These are phyloP conservation scores for Eucalyptus curtisii DNA, from an alignment of 345 rosid species.

Conservation along the genomic window DNA sequence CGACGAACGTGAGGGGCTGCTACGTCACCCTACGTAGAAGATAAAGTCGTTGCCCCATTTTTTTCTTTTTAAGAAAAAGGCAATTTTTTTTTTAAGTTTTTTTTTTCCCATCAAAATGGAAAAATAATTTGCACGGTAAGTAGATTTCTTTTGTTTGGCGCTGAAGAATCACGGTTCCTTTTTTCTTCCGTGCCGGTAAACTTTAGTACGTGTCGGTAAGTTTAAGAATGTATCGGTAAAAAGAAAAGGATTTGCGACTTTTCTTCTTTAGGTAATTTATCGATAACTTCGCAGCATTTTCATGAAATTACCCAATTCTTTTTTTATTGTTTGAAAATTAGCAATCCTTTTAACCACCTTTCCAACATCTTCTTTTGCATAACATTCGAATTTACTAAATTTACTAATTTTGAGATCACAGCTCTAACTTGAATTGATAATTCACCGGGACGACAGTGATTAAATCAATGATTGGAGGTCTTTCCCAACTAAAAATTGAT, in stretches of 20 bases:
- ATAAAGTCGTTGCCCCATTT: neutral
- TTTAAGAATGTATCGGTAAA: too few species aligned
- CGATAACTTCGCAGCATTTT: neutral
- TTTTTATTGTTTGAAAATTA: neutral
- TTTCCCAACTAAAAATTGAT: neutral
- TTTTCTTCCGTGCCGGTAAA: neutral
- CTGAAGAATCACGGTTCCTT: neutral
- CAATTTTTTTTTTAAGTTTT: too few species aligned
- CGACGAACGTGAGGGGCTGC: neutral
- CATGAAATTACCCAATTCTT: neutral
- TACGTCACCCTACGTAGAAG: neutral
- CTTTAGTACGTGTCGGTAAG: neutral
- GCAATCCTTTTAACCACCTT: neutral
- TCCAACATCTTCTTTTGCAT: neutral
- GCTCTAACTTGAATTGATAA: neutral
- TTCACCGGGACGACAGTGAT: neutral
- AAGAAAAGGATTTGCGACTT: neutral
- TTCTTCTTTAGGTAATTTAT: too few species aligned
- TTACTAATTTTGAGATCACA: neutral
- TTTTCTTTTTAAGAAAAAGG: too few species aligned
- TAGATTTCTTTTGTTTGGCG: neutral
- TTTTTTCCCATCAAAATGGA: neutral
- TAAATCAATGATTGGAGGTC: neutral
- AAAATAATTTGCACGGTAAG: neutral
- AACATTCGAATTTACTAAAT: neutral